These are phyloP conservation scores for Cercospora sp. DNA, from an alignment of 2,329 filamentous ascomycete species.

Conservation along the genomic window DNA sequence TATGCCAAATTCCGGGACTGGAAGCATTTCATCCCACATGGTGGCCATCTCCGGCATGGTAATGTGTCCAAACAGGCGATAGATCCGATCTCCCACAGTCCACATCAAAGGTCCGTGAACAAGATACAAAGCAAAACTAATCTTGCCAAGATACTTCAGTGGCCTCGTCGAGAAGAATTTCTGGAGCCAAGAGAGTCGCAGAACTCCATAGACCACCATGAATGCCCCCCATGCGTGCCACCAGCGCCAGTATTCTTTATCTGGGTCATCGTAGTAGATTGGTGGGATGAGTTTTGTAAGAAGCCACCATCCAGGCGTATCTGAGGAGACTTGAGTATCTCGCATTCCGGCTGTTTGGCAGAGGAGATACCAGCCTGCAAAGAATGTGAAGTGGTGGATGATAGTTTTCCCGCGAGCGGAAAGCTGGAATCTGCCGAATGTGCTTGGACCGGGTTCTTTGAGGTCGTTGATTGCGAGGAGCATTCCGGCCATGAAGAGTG, in stretches of 20 bases:
- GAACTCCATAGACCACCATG: slow-evolving; percentile 54
- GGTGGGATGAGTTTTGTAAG: slow-evolving; percentile 49
- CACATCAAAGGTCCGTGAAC: slow-evolving; percentile 61
- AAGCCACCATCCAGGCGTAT: slow-evolving; percentile 59
- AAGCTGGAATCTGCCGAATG: slow-evolving; percentile 1
- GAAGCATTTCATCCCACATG: slow-evolving; percentile 22
- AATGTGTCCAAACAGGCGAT: slow-evolving; percentile 48
- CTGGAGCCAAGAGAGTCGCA: slow-evolving; percentile 50
- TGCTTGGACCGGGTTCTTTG: slow-evolving; percentile 6
- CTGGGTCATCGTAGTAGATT: slow-evolving; percentile 24
- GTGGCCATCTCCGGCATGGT: slow-evolving; percentile 14
- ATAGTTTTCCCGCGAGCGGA: slow-evolving; percentile 4
- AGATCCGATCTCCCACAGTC: slow-evolving; percentile 55
- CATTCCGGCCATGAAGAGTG: slow-evolving; percentile 24
- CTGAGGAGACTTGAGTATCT: slow-evolving; percentile 40
- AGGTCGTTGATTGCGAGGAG: slow-evolving; percentile 22
- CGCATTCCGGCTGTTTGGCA: slow-evolving; percentile 24
- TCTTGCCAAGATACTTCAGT: slow-evolving; percentile 60
- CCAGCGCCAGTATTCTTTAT: slow-evolving; percentile 48
- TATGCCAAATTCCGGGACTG: slow-evolving; percentile 55
- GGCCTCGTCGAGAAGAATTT: slow-evolving; percentile 52
- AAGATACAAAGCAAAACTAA: slow-evolving; percentile 63
- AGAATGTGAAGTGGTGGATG: slow-evolving; percentile 17
- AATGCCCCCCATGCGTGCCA: slow-evolving; percentile 58
- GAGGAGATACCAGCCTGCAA: slow-evolving; percentile 23